Conservation (phyloP, 2,329 filamentous ascomycete species). For the Alternaria gaisen region DNA sequence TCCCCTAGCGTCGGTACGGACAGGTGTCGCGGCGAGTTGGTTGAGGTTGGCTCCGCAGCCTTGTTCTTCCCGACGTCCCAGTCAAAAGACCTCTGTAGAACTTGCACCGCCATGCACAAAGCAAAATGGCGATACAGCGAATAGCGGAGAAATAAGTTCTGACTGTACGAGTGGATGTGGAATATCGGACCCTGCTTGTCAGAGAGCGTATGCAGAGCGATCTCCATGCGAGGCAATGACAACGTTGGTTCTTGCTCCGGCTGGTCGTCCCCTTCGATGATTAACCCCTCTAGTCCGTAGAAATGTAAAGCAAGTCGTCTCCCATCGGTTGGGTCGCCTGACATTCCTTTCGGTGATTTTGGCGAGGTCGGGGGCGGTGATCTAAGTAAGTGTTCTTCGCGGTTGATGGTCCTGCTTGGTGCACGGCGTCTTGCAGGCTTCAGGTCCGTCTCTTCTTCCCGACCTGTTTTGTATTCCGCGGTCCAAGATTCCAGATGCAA, state of each 20-base stretch:
- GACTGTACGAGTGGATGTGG: slow-evolving; percentile 82
- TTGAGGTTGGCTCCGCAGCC: slow-evolving; percentile 19
- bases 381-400: slow-evolving; percentile 70
- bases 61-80: slow-evolving; percentile 23
- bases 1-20: slow-evolving; percentile 44
- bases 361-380: slow-evolving; percentile 61
- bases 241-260: slow-evolving; percentile 88
- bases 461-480: slow-evolving; percentile 86
- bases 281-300: slow-evolving; percentile 85
- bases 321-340: slow-evolving; percentile 70
- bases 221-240: slow-evolving; percentile 84
- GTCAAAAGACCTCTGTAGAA: slow-evolving; percentile 64
- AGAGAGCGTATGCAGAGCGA: slow-evolving; percentile 83
- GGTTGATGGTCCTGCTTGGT: slow-evolving; percentile 66
- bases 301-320: slow-evolving; percentile 82
- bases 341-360: slow-evolving; percentile 60
- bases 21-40: slow-evolving; percentile 37
- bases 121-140: slow-evolving; percentile 95
- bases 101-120: slow-evolving; percentile 79
- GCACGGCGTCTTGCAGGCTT: slow-evolving; percentile 72
- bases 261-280: slow-evolving; percentile 85
- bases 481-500: slow-evolving; percentile 88
- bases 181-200: slow-evolving; percentile 89
- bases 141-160: slow-evolving; percentile 83
- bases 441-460: slow-evolving; percentile 70